A percentile compares a stretch with the other conserved stretches of the same genome.
Conservation (phyloP, 2,329 filamentous ascomycete species). For the Clonostachys chloroleuca region DNA sequence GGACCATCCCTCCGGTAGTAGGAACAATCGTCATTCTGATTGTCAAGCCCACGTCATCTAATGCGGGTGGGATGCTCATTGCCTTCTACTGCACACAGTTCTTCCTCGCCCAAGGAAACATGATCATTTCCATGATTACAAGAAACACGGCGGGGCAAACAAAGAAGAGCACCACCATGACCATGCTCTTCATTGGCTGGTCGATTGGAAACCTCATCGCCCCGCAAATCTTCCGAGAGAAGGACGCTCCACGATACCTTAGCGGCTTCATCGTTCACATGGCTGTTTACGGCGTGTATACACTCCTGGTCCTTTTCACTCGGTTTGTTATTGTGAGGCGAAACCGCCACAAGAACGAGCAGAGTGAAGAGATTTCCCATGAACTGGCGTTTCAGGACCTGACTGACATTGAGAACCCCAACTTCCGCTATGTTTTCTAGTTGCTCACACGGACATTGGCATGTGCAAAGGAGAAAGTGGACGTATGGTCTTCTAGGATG, state of each 20-base stretch:
- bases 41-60: slow-evolving; percentile 16
- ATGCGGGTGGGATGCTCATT: slow-evolving; percentile 27
- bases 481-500: no score
- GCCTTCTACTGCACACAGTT: slow-evolving; percentile 39
- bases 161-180: slow-evolving; percentile 34
- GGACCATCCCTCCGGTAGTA: no score
- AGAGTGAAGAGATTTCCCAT: no score
- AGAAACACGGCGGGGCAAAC: slow-evolving; percentile 36
- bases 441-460: no score
- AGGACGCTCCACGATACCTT: slow-evolving; percentile 25
- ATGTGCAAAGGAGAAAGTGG: no score
- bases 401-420: no score
- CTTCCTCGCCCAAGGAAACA: slow-evolving; percentile 31
- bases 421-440: no score
- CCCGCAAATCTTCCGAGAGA: slow-evolving; percentile 18
- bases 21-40: slow-evolving; percentile 34
- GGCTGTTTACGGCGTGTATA: slow-evolving; percentile 16
- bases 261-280: slow-evolving; percentile 27
- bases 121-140: slow-evolving; percentile 33
- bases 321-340: no score
- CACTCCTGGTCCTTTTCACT: no score
- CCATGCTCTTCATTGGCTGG: slow-evolving; percentile 33
- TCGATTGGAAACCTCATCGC: slow-evolving; percentile 35
- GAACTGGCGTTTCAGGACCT: no score
- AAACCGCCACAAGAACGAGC: no score